Evolutionary conservation across 208 protist species (phyloP).

Genomic region (Trichomonas gallinae): DNA sequence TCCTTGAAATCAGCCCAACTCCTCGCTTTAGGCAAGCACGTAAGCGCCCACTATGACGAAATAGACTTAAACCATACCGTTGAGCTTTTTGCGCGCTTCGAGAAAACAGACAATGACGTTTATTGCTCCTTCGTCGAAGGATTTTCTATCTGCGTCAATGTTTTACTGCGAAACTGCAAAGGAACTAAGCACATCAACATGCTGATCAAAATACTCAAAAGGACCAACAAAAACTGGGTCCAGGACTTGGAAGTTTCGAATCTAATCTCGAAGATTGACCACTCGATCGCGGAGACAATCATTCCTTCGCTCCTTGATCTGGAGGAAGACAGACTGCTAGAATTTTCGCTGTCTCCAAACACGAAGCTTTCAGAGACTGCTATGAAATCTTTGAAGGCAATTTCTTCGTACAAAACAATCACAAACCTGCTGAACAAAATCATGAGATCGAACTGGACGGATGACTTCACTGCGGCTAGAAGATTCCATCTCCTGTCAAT

Average conservation of each 20-base stretch:
- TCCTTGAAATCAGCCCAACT: neutral
- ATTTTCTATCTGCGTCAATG: neutral
- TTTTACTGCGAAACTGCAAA: neutral
- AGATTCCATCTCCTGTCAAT: neutral
- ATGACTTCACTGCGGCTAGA: neutral
- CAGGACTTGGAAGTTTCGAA: neutral
- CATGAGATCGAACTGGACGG: neutral
- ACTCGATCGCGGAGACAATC: neutral
- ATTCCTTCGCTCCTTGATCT: neutral
- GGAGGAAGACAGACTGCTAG: neutral
- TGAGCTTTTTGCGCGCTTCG: neutral
- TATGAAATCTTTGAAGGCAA: neutral
- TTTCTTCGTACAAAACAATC: neutral
- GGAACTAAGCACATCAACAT: neutral
- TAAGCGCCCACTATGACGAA: neutral
- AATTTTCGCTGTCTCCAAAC: conserved; percentile 4
- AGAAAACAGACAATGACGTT: neutral
- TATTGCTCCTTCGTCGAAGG: neutral
- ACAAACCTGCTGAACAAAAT: neutral
- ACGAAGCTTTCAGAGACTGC: neutral
- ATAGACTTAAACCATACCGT: neutral
- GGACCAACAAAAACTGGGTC: neutral
- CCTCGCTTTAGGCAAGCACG: neutral
- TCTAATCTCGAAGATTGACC: neutral
- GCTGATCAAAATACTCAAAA: neutral